Base-by-base conservation (phyloP, 2,329 filamentous ascomycete species). In the Trichophyton benhamiae region DNA sequence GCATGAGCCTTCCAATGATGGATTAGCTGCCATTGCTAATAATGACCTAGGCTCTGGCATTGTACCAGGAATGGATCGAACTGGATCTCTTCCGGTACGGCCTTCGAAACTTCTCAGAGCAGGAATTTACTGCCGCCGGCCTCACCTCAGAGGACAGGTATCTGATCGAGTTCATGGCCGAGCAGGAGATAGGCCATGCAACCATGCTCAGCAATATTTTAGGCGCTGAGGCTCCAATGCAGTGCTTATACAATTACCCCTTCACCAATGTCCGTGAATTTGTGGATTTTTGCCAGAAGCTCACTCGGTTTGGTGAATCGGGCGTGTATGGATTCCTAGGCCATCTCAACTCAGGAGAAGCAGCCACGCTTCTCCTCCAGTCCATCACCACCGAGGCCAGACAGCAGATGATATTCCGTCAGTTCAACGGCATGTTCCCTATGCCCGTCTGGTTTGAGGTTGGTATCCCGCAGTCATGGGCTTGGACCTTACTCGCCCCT, bases 51-150 rank as follows among this genome's bases (percentile, higher is more conserved):
- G 81, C 84, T 0, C 78, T 94, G 11, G 87, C 82, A 11, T 77
- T 92, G 0, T 91, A 92, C 70, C 87, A 91, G 68, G 89, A 94
- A 73, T 94, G 84, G 82, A 90, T 92, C 60, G 88, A 94, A 74
- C 79, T 94, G 0, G 89, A 94, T 70, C 79, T 90, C 13, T 94
- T 94, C 80, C 85, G 88, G 72, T 84, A 87, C 69, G 88, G 87
- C 13, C 79, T 94, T 2, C 83, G 82, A 0, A 82, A 78, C 0
- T 94, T 89, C 73, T 83, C 83, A 0, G 82, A 79, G 0, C 78
- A 82, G 36, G 87, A 94, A 15, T 94, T 91, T 66, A 77, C 82
- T 5, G 82, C 78, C 1, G 85, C 82, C 27, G 87, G 88, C 1
- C 75, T 95, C 13, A 85, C 77, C 5, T 79, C 83, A 9, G 83